Evolutionary conservation across 495 filamentous ascomycete species (phyloP).

Genomic region (Podospora comata): DNA sequence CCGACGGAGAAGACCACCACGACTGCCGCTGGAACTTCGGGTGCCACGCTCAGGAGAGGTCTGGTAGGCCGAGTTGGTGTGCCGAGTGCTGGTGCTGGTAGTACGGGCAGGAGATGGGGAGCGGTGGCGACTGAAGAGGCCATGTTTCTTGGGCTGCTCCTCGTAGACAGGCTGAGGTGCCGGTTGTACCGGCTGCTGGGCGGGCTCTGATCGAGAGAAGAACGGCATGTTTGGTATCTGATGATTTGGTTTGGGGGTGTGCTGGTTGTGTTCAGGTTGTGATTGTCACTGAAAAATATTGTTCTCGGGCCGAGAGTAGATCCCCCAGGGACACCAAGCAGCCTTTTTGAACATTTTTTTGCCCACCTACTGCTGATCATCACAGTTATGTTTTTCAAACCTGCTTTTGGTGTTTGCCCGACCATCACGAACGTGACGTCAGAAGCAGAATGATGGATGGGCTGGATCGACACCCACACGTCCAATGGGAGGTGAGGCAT

Average conservation of each 20-base stretch:
- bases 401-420: conserved; percentile 10
- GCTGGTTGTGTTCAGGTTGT: conserved; percentile 1
- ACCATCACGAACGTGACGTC: conserved; percentile 36
- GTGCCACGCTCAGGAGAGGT: conserved; percentile 20
- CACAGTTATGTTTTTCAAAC: conserved; percentile 20
- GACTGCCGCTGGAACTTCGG: conserved; percentile 23
- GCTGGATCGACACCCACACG: conserved; percentile 8
- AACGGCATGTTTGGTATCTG: conserved; percentile 43
- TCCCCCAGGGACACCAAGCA: neutral
- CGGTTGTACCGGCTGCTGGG: conserved; percentile 37
- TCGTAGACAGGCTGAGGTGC: conserved; percentile 24
- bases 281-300: conserved; percentile 7
- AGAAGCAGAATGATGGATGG: conserved; percentile 17
- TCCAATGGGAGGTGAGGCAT: conserved; percentile 24
- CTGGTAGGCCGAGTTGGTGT: conserved; percentile 16
- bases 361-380: neutral
- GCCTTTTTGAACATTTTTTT: conserved; percentile 25
- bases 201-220: conserved; percentile 45
- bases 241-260: conserved; percentile 4
- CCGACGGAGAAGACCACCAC: conserved; percentile 38
- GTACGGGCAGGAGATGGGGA: conserved; percentile 39
- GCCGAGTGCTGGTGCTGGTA: conserved; percentile 30
- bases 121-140: conserved; percentile 47
- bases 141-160: conserved; percentile 36
- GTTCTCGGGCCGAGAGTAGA: neutral